Conservation (phyloP, 345 rosid genomes). For the Melaleuca alternifolia region DNA sequence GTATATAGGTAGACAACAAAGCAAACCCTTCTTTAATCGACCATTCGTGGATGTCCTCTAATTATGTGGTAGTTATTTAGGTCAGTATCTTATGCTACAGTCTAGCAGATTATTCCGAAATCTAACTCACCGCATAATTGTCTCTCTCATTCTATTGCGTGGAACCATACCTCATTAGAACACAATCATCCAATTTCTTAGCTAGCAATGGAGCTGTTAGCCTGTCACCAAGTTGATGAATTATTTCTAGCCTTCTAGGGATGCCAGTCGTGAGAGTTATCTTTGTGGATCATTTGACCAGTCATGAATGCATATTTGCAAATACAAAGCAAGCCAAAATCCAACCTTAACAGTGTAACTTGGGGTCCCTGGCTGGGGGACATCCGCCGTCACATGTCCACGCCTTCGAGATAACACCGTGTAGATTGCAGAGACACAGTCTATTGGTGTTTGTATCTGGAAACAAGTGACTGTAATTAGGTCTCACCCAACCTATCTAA, state of each 20-base stretch:
- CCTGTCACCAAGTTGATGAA: neutral
- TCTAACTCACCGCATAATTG: neutral
- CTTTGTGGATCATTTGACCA: neutral
- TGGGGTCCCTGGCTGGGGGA: constrained; percentile 98
- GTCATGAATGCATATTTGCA: neutral
- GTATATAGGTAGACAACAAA: neutral
- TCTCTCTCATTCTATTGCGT: neutral
- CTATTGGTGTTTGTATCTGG: constrained; percentile 98
- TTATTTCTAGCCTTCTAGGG: neutral
- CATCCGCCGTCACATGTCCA: constrained; percentile 96
- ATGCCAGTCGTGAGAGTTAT: neutral
- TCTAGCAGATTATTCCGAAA: neutral
- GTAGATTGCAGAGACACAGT: constrained; percentile 91
- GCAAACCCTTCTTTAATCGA: neutral
- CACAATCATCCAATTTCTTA: neutral
- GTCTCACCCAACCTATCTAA: neutral
- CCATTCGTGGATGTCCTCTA: neutral
- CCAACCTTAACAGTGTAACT: constrained; percentile 88
- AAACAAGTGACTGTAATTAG: neutral
- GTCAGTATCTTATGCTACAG: neutral
- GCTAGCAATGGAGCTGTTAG: neutral
- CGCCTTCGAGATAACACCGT: constrained; percentile 89
- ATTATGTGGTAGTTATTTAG: neutral
- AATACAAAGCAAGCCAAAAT: neutral
- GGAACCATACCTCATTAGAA: neutral